Percentiles rank a stretch among this genome's conserved stretches.
Conservation (phyloP, 176 grass and related monocot genomes). For the Triticum urartu region DNA sequence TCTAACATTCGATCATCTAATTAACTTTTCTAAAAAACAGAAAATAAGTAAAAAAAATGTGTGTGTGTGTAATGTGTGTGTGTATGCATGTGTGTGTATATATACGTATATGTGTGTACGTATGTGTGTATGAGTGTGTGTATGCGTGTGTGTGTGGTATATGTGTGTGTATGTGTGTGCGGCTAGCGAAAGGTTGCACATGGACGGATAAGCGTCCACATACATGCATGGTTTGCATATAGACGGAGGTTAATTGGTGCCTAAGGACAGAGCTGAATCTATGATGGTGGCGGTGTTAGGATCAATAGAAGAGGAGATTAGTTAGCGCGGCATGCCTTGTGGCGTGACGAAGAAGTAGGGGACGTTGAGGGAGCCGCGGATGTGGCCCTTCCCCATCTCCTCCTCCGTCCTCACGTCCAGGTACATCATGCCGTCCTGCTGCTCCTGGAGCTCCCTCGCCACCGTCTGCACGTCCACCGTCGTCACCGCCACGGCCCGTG, state of each 20-base stretch:
- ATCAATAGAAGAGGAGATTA: neutral
- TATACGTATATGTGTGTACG: too few species aligned
- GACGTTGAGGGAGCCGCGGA: conserved; percentile 47
- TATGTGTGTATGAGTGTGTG: too few species aligned
- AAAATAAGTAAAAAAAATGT: too few species aligned
- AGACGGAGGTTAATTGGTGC: neutral
- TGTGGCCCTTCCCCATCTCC: conserved; percentile 61
- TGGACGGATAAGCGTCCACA: neutral
- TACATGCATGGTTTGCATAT: neutral
- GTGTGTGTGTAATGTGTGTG: too few species aligned
- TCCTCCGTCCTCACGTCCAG: conserved; percentile 50
- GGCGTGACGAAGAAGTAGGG: conserved; percentile 66
- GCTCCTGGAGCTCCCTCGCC: conserved; percentile 23
- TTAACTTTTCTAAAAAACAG: too few species aligned
- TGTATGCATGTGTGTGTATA: too few species aligned
- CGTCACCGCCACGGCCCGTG: too few species aligned
- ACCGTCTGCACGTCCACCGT: neutral
- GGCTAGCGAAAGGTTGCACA: neutral
- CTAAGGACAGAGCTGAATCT: neutral
- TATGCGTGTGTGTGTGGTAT: too few species aligned
- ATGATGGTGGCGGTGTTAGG: neutral
- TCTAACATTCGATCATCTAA: too few species aligned
- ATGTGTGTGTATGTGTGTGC: too few species aligned
- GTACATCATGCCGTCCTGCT: neutral
- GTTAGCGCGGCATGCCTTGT: conserved; percentile 34